A percentile compares a stretch with the other conserved stretches of the same genome.
phyloP scores from a whole-genome alignment of 2,329 filamentous ascomycete genomes.

The Calonectria hongkongensis region DNA sequence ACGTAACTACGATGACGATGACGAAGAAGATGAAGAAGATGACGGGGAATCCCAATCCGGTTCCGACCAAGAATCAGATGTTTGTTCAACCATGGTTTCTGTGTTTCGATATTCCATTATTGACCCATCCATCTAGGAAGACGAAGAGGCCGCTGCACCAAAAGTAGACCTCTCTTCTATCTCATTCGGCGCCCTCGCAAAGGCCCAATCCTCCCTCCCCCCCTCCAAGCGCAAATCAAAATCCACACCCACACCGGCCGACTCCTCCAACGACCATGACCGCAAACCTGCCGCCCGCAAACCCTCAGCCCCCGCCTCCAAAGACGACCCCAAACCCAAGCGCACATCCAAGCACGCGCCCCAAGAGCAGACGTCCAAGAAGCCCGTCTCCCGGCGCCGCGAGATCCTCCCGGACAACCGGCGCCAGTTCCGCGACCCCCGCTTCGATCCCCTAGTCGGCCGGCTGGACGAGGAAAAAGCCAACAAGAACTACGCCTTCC shows the following conservation, averaged over 20 bases:
- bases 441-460: constrained; percentile 82
- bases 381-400: constrained; percentile 87
- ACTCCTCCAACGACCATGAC: constrained; percentile 52
- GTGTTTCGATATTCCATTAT: background rate
- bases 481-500: constrained; percentile 87
- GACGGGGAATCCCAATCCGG: constrained; percentile 55
- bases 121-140: constrained; percentile 44
- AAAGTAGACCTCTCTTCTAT: constrained; percentile 74
- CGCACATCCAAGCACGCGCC: constrained; percentile 90
- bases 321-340: constrained; percentile 57
- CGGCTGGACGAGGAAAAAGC: constrained; percentile 74
- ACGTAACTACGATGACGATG: constrained; percentile 49
- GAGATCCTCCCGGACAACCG: constrained; percentile 77
- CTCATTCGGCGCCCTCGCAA: constrained; percentile 92
- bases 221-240: constrained; percentile 54
- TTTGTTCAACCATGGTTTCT: constrained; percentile 33
- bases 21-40: constrained; percentile 59
- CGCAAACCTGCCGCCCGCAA: constrained; percentile 55
- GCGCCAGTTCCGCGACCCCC: constrained; percentile 85
- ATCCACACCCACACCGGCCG: constrained; percentile 42
- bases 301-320: constrained; percentile 59
- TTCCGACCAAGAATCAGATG: constrained; percentile 55
- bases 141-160: constrained; percentile 55
- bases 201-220: constrained; percentile 84
- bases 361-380: constrained; percentile 86